Evolutionary conservation across 2,329 filamentous ascomycete genomes (phyloP).

Genomic region (Epichloe sp.): DNA sequence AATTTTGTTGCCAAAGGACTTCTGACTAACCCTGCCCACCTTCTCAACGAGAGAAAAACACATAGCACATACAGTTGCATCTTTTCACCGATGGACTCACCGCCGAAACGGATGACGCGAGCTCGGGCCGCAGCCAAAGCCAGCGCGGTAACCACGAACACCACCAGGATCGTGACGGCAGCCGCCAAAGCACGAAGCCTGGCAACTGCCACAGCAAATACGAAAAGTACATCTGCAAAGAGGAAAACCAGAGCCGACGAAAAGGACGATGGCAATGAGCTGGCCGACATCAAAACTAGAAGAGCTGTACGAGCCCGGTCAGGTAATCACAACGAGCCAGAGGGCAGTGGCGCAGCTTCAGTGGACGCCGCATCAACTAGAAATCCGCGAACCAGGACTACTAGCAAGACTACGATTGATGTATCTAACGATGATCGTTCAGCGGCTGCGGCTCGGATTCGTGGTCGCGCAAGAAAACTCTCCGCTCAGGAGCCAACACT

Average conservation of each 20-base stretch:
- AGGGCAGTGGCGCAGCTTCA: constrained; percentile 5
- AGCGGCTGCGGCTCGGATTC: constrained; percentile 12
- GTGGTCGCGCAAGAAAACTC: constrained; percentile 32
- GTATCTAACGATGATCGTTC: constrained; percentile 11
- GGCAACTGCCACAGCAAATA: constrained; percentile 17
- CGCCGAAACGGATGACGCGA: constrained; percentile 47
- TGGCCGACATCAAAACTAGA: constrained; percentile 18
- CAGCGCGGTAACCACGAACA: constrained; percentile 23
- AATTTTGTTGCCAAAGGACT: constrained; percentile 3
- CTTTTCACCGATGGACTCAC: constrained; percentile 34
- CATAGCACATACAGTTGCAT: not conserved
- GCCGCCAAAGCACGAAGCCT: constrained; percentile 33
- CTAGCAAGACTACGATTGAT: constrained; percentile 15
- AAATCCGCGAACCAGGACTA: constrained; percentile 13
- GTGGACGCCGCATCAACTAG: not conserved
- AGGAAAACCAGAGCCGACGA: constrained; percentile 44
- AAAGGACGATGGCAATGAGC: constrained; percentile 28
- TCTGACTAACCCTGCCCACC: constrained; percentile 3
- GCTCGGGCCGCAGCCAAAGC: constrained; percentile 31
- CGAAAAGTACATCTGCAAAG: constrained; percentile 23
- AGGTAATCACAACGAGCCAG: constrained; percentile 26
- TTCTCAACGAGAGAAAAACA: not conserved
- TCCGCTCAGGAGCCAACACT: constrained; percentile 14
- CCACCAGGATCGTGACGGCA: constrained; percentile 34
- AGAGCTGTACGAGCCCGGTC: constrained; percentile 28